These are phyloP conservation scores for Phlebopus sp. DNA, from an alignment of 1,284 basidiomycete genomes.

Conservation along the genomic window DNA sequence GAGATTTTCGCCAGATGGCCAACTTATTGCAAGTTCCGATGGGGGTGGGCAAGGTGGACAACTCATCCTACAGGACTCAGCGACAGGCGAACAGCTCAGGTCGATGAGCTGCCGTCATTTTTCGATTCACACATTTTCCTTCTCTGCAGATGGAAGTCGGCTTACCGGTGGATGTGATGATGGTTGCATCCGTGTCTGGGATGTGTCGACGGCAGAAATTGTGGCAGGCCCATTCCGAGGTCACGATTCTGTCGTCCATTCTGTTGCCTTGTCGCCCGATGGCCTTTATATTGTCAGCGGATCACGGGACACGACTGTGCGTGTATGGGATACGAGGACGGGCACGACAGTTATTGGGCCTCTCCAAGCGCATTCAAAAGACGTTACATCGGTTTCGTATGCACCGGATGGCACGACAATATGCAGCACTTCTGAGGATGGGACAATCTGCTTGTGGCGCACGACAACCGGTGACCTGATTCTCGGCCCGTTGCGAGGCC, in stretches of 20 bases:
- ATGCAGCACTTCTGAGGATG: not conserved
- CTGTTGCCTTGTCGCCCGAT: not conserved
- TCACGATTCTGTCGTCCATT: not conserved
- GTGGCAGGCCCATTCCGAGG: not conserved
- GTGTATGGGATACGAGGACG: not conserved
- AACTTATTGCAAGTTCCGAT: not conserved
- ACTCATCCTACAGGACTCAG: too few species aligned
- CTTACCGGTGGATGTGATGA: not conserved
- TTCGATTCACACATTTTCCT: not conserved
- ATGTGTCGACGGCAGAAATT: not conserved
- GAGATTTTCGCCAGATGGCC: too few species aligned
- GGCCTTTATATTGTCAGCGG: not conserved
- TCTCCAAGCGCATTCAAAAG: not conserved
- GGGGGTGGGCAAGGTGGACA: too few species aligned
- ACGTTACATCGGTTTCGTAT: not conserved
- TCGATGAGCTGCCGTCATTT: not conserved
- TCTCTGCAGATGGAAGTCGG: not conserved
- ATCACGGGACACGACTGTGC: too few species aligned
- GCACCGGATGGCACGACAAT: not conserved
- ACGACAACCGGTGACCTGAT: conserved; percentile 12
- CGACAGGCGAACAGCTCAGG: too few species aligned
- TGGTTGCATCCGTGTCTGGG: not conserved
- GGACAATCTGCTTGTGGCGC: not conserved
- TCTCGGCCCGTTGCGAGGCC: too few species aligned
- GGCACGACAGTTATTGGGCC: not conserved